Percentiles rank a stretch among this genome's conserved stretches.
Conservation (phyloP, 2,329 filamentous ascomycete species). For the Hirsutella minnesotensis region DNA sequence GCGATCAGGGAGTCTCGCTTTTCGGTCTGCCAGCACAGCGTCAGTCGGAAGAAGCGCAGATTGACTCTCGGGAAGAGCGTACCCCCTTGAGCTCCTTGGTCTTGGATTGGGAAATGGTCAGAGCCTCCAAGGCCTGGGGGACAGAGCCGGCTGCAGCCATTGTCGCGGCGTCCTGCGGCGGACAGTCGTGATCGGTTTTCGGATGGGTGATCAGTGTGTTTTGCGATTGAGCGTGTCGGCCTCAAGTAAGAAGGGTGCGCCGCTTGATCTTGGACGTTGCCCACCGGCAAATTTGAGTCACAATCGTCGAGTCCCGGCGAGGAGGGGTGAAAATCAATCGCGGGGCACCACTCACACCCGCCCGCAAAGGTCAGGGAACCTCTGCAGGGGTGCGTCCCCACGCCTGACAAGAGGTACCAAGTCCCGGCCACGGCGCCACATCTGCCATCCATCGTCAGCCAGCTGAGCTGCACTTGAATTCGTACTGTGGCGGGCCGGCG, state of each 20-base stretch:
- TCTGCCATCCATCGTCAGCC: no score
- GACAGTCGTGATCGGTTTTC: not conserved
- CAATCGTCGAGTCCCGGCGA: conserved; percentile 4
- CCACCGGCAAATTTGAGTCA: conserved; percentile 20
- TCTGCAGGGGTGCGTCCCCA: no score
- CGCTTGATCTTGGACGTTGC: conserved; percentile 3
- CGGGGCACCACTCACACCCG: conserved; percentile 16
- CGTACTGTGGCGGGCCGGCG: no score
- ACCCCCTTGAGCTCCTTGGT: conserved; percentile 50
- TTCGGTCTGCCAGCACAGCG: conserved; percentile 50
- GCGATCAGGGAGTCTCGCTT: conserved; percentile 75
- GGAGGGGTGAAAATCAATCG: conserved; percentile 24
- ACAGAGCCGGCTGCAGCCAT: conserved; percentile 31
- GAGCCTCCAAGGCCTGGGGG: conserved; percentile 37
- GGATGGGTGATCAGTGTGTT: not conserved
- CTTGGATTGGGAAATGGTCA: conserved; percentile 36
- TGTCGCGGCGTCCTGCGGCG: conserved; percentile 6
- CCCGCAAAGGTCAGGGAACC: not conserved
- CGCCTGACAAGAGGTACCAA: no score
- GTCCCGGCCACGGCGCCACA: no score
- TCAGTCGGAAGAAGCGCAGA: not conserved
- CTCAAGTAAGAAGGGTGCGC: not conserved
- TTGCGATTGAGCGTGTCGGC: not conserved
- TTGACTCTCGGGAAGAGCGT: conserved; percentile 18
- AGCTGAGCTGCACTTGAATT: no score